Conservation (phyloP, 495 filamentous ascomycete genomes). For the Neurospora sp. region DNA sequence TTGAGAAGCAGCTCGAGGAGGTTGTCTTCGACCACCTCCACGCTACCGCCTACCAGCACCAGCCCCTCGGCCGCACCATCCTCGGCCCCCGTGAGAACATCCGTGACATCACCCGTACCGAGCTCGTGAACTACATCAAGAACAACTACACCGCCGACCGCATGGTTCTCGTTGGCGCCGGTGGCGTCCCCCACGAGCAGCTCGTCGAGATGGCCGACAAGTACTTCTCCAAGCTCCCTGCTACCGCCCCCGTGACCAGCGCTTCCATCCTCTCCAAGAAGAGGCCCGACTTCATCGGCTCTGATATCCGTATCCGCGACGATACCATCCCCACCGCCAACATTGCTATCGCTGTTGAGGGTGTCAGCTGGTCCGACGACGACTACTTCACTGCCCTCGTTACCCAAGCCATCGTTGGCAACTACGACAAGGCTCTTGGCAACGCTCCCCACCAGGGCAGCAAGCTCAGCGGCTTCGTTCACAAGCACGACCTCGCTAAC, state of each 20-base stretch:
- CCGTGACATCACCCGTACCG: slow-evolving; percentile 79
- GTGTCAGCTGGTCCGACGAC: slow-evolving; percentile 97
- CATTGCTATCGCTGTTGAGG: slow-evolving; percentile 97
- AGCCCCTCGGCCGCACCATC: slow-evolving; percentile 95
- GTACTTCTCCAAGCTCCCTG: slow-evolving; percentile 72
- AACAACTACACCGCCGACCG: slow-evolving; percentile 98
- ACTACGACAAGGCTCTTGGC: slow-evolving; percentile 99
- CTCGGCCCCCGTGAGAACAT: slow-evolving; percentile 98
- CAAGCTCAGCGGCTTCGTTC: slow-evolving; percentile 90
- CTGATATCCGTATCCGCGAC: slow-evolving; percentile 87
- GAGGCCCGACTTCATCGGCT: slow-evolving; percentile 90
- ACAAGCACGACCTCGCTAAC: slow-evolving; percentile 89
- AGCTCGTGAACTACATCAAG: slow-evolving; percentile 93
- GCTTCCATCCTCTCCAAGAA: slow-evolving; percentile 68
- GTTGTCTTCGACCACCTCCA: slow-evolving; percentile 99
- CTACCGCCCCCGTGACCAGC: slow-evolving; percentile 58
- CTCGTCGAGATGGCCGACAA: slow-evolving; percentile 94
- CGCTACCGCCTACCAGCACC: slow-evolving; percentile 91
- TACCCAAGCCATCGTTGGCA: slow-evolving; percentile 96
- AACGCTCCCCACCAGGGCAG: slow-evolving; percentile 91
- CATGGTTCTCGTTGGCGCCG: slow-evolving; percentile 95
- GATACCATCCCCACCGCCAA: slow-evolving; percentile 93
- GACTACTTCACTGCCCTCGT: slow-evolving; percentile 98
- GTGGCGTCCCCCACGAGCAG: slow-evolving; percentile 86
- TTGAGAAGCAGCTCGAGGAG: slow-evolving; percentile 98